Conservation (phyloP, 768 basidiomycete genomes). For the Hirschioporus abietinus region DNA sequence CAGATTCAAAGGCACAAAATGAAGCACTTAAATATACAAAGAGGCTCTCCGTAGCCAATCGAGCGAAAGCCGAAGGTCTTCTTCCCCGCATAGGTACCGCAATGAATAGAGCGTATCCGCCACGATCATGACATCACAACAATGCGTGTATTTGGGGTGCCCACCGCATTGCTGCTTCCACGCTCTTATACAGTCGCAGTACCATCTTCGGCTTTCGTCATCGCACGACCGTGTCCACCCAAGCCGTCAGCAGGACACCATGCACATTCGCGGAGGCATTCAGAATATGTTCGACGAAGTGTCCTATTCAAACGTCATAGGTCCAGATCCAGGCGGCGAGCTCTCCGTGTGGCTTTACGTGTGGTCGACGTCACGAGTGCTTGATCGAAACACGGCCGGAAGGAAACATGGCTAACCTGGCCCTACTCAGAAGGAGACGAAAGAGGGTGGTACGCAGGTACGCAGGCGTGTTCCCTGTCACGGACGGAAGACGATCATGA, state of each 20-base stretch:
- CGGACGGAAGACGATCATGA: background rate
- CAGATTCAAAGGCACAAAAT: background rate
- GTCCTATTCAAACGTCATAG: background rate
- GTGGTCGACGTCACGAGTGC: background rate
- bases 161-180: background rate
- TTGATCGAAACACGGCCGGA: background rate
- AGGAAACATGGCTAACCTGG: background rate
- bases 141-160: background rate
- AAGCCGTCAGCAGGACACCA: background rate
- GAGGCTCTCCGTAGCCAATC: background rate
- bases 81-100: background rate
- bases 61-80: background rate
- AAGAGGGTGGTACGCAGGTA: background rate
- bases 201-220: background rate
- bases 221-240: slow-evolving; percentile 1
- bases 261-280: background rate
- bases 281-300: background rate
- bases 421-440: background rate
- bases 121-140: background rate
- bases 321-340: background rate
- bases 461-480: background rate
- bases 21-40: background rate
- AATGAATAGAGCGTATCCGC: background rate
- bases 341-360: background rate
- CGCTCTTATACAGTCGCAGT: background rate